These are phyloP conservation scores for Aspergillus bombycis DNA, from an alignment of 2,329 filamentous ascomycete genomes.

Conservation along the genomic window DNA sequence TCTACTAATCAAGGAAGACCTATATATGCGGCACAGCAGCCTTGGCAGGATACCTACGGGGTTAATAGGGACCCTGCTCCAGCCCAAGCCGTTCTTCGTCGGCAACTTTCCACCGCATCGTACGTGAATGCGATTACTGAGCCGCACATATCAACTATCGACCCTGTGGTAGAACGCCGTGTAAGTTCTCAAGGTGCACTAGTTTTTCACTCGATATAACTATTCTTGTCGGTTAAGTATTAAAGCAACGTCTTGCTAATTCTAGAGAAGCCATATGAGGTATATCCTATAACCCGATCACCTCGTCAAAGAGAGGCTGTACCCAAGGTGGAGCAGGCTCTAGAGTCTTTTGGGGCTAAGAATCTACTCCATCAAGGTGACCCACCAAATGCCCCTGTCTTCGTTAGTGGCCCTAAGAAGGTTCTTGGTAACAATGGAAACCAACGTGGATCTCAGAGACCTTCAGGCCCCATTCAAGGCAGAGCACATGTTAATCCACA, in stretches of 20 bases:
- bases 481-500: constrained; percentile 26
- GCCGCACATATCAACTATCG: constrained; percentile 13
- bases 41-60: constrained; percentile 20
- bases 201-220: neutral
- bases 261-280: constrained; percentile 28
- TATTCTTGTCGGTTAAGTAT: neutral
- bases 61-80: constrained; percentile 16
- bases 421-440: constrained; percentile 19
- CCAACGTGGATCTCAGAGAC: constrained; percentile 22
- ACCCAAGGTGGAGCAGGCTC: constrained; percentile 24
- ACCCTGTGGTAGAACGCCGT: constrained; percentile 17
- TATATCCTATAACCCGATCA: constrained; percentile 21
- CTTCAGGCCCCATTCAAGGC: constrained; percentile 18
- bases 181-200: constrained; percentile 22
- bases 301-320: constrained; percentile 25
- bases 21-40: constrained; percentile 23
- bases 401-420: constrained; percentile 35
- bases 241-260: constrained; percentile 26
- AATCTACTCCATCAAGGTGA: constrained; percentile 20
- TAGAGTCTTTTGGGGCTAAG: constrained; percentile 22
- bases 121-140: constrained; percentile 20
- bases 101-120: constrained; percentile 18
- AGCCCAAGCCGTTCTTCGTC: constrained; percentile 15
- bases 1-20: constrained; percentile 21
- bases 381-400: constrained; percentile 32